Conservation (phyloP, 2,329 filamentous ascomycete species). For the Gaeumannomyces tritici region DNA sequence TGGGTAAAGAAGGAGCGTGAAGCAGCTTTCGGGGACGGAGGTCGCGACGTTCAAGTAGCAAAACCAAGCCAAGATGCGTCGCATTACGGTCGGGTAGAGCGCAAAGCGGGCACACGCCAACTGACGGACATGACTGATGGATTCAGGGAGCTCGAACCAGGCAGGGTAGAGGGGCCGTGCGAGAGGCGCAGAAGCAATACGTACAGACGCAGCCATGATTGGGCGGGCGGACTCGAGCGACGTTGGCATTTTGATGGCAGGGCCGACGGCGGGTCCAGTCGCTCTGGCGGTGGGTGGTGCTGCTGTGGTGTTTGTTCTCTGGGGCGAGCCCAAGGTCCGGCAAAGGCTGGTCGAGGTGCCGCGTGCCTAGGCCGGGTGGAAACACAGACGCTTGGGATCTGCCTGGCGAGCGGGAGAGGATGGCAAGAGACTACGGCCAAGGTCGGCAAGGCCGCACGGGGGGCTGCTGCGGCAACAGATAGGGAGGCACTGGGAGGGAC, state of each 20-base stretch:
- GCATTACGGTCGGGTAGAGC: too few species aligned
- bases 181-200: conserved; percentile 18
- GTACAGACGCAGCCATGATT: conserved; percentile 54
- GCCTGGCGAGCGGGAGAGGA: too few species aligned
- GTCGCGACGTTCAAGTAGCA: not conserved
- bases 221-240: conserved; percentile 52
- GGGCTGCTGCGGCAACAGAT: not conserved
- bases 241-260: conserved; percentile 33
- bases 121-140: not conserved
- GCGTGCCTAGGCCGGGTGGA: not conserved
- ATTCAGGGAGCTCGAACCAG: not conserved
- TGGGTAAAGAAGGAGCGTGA: not conserved
- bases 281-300: too few species aligned
- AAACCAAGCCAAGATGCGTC: not conserved
- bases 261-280: not conserved
- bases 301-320: not conserved
- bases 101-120: too few species aligned
- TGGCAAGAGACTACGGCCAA: not conserved
- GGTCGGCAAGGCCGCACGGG: not conserved
- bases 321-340: not conserved
- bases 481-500: too few species aligned
- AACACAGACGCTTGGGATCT: not conserved
- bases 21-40: not conserved
- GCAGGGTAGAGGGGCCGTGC: not conserved
- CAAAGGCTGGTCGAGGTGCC: not conserved